Evolutionary conservation across 2,329 filamentous ascomycete genomes (phyloP), one percentile per base, ranked within the genome.

Genomic region (Penicillium sp.): DNA sequence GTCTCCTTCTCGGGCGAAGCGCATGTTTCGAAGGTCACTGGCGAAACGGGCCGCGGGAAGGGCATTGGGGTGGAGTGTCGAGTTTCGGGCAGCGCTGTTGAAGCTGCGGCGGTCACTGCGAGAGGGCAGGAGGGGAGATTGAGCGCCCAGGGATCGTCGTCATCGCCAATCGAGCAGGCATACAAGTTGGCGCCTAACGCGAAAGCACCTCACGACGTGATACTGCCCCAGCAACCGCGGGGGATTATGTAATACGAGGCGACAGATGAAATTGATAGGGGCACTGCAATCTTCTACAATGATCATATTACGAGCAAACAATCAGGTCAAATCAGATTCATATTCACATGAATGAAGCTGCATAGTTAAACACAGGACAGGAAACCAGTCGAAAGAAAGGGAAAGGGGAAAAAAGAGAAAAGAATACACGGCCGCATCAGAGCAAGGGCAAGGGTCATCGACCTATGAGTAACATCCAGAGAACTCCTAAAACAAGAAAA

Each of bases 1-100:
- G 54, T 37, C 4, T 59, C 51, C 3, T 46, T 32, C 7, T 52
- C 35, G 6, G 55, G 39, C 17, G 57, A 33, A 23, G 56, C 42
- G 37, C 47, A 56, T 41, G 48, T 53, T 52, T 69, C 65, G 34
- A 68, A 56, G 13, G 51, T 53, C 31, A 66, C 44, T 22, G 63
- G 60, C 34, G 61, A 58, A 33, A 48, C 43, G 28, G 56, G 48
- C 45, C 54, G 59, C 45, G 51, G 56, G 38, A 44, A 52, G 44
- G 55, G 34, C 61, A 65, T 65, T 48, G 50, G 47, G 42, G 41
- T 37, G 41, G 43, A 35, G 28, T 26, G 44, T 35, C 6, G 31
- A 29, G 29, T 14, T 41, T 20, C 26, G 11, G 15, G 32, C 30
- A 27, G 20, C 17, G 25, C 10, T 33, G 32, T 33, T 17, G 30